These are phyloP conservation scores for Pholiota molesta DNA, from an alignment of 768 basidiomycete species.

Conservation along the genomic window DNA sequence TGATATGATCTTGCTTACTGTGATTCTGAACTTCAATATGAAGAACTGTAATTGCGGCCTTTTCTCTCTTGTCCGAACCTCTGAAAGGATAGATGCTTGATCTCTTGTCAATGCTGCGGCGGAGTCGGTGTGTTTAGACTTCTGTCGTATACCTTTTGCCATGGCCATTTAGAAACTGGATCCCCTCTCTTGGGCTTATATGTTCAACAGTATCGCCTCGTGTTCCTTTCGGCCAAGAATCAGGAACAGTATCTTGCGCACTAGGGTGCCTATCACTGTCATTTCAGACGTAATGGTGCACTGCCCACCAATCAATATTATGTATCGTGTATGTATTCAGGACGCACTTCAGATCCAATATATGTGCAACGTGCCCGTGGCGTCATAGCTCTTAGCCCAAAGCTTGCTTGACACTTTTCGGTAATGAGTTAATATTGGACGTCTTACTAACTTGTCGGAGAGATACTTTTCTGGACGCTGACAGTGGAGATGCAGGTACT, in stretches of 20 bases:
- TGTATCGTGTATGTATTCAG: background rate
- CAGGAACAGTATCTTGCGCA: background rate
- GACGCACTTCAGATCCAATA: background rate
- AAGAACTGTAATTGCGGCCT: background rate
- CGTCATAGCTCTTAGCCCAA: background rate
- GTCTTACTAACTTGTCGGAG: background rate
- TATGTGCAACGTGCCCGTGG: background rate
- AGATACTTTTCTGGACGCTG: background rate
- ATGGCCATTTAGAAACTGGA: background rate
- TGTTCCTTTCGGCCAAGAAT: background rate
- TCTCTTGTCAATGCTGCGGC: background rate
- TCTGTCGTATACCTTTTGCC: conserved; percentile 1
- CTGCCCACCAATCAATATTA: background rate
- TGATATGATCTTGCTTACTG: background rate
- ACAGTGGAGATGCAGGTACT: too few species aligned
- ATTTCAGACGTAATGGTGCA: background rate
- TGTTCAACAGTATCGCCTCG: background rate
- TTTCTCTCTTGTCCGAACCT: background rate
- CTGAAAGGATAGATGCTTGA: background rate
- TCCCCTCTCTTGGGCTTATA: background rate
- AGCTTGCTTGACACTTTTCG: background rate
- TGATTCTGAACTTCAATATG: background rate
- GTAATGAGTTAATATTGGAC: background rate
- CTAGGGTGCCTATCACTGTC: background rate
- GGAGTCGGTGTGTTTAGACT: background rate